phyloP scores from a whole-genome alignment of 768 basidiomycete genomes.

The Chalciporus piperatus region DNA sequence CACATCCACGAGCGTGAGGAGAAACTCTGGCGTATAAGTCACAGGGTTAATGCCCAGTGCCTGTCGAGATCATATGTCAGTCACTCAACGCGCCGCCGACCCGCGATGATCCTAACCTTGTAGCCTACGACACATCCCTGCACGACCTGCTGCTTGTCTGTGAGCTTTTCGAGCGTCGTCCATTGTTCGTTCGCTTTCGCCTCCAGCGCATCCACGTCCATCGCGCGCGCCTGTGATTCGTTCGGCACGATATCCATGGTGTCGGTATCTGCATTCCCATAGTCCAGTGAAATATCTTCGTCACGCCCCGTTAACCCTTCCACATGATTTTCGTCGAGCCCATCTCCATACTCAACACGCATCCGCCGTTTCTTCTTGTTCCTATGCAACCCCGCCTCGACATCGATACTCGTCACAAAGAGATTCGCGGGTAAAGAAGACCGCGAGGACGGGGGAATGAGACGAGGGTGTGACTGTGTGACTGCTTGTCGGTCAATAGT shows the following conservation, averaged over 20 bases:
- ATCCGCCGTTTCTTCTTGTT: constrained; percentile 38
- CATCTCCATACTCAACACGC: constrained; percentile 34
- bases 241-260: not conserved
- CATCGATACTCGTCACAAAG: constrained; percentile 71
- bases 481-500: not conserved
- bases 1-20: constrained; percentile 48
- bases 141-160: constrained; percentile 23
- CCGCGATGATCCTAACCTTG: constrained; percentile 38
- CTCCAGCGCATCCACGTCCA: constrained; percentile 9
- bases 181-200: constrained; percentile 14
- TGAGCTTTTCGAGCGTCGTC: constrained; percentile 22
- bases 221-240: not conserved
- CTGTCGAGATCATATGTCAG: constrained; percentile 31
- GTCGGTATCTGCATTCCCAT: constrained; percentile 1
- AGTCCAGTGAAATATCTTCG: constrained; percentile 8
- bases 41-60: constrained; percentile 55
- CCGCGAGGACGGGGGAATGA: constrained; percentile 66
- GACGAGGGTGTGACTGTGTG: constrained; percentile 26
- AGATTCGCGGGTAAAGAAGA: constrained; percentile 55
- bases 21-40: constrained; percentile 58
- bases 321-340: constrained; percentile 9
- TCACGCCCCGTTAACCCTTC: not conserved
- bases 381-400: constrained; percentile 44
- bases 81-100: not conserved
- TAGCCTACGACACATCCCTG: constrained; percentile 41